Evolutionary conservation across 306 rosid species (phyloP).

Genomic region (Cucumis sativus): Cucumber_9930_V3 NC_026658.2:10095001-10095500

Average conservation of each 20-base stretch:
- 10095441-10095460: not conserved
- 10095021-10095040: not conserved
- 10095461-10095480: constrained; percentile 12
- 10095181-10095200: not conserved
- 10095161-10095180: not conserved
- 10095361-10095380: constrained; percentile 56
- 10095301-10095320: not conserved
- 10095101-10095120: not conserved
- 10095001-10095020: not conserved
- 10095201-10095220: not conserved
- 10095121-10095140: not conserved
- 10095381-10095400: constrained; percentile 25
- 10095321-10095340: not conserved
- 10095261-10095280: not conserved
- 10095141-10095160: not conserved
- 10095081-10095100: not conserved
- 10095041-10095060: not conserved
- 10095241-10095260: not conserved
- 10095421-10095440: constrained; percentile 50
- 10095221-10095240: not conserved
- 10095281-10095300: not conserved
- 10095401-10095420: constrained; percentile 26
- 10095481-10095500: constrained; percentile 57
- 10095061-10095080: not conserved
- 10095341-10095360: not conserved